phyloP scores from a whole-genome alignment of 306 rosid genomes.

The Echinosophora koreensis region DNA sequence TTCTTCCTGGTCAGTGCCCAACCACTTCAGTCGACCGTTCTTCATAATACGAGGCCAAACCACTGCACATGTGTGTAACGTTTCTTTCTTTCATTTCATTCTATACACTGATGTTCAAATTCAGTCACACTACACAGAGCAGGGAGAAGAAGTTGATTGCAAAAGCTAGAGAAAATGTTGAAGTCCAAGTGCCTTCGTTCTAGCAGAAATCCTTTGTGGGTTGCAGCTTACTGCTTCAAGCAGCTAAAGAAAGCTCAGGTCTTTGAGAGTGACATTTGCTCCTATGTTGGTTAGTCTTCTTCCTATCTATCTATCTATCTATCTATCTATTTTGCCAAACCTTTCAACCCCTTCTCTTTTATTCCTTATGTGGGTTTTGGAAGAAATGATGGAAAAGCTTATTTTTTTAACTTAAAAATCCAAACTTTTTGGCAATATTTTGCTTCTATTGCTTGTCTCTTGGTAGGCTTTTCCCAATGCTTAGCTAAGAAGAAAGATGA shows the following conservation, averaged over 20 bases:
- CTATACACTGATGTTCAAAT: too few species aligned
- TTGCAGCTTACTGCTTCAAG: constrained; percentile 76
- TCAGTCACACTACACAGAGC: background rate
- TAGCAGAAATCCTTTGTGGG: constrained; percentile 63
- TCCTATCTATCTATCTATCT: background rate
- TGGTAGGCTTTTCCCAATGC: background rate
- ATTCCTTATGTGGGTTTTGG: background rate
- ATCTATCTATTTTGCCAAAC: too few species aligned
- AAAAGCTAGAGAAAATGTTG: constrained; percentile 47
- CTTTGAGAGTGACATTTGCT: constrained; percentile 62
- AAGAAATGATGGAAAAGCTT: background rate
- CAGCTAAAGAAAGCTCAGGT: constrained; percentile 77
- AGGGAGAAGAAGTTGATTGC: background rate
- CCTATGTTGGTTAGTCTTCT: constrained; percentile 68
- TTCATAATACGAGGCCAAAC: too few species aligned
- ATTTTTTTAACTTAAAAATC: background rate
- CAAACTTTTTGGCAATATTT: background rate
- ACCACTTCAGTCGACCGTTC: too few species aligned
- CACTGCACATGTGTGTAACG: too few species aligned
- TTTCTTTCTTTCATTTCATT: too few species aligned
- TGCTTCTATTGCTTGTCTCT: constrained; percentile 5
- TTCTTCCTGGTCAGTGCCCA: too few species aligned
- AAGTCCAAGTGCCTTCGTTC: constrained; percentile 56
- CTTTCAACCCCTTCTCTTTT: background rate
- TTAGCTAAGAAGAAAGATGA: background rate